Base-by-base conservation (phyloP, 2,329 filamentous ascomycete genomes). In the Penicillium glabrum region DNA sequence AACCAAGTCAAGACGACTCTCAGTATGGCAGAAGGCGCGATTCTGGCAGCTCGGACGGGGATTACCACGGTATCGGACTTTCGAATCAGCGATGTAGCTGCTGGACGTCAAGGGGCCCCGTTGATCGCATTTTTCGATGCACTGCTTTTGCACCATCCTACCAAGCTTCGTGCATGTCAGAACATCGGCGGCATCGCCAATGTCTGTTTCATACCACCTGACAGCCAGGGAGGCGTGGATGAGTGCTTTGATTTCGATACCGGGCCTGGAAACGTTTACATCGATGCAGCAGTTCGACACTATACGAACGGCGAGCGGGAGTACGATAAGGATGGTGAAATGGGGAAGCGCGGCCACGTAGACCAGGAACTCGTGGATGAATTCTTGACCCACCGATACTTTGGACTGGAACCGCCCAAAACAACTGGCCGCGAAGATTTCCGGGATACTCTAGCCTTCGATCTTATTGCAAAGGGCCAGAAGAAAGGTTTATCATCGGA, bases 171-270 rank as follows among this genome's bases (percentile, higher is more conserved):
- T 26, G 82, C 81, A 2, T 86, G 83, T 67, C 82, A 86, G 65
- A 86, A 86, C 64, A 86, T 87, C 52, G 83, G 83, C 50, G 83
- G 84, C 35, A 84, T 87, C 44, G 82, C 81, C 29, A 86, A 84
- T 61, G 80, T 87, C 23, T 86, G 81, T 71, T 85, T 65, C 21
- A 59, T 65, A 14, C 60, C 62, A 14, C 63, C 61, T 1, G 63
- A 65, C 5, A 63, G 39, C 11, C 61, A 65, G 26, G 63, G 63
- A 21, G 63, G 63, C 4, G 60, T 64, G 1, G 67, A 73, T 57
- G 72, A 74, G 46, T 77, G 74, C 56, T 80, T 79, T 62, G 81
- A 83, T 63, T 82, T 83, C 58, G 80, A 84, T 62, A 84, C 81
- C 4, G 83, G 83, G 14, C 83, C 82, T 3, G 83, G 83, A 11